phyloP scores from a whole-genome alignment of 1,284 basidiomycete genomes.

The Peniophora sp. region DNA sequence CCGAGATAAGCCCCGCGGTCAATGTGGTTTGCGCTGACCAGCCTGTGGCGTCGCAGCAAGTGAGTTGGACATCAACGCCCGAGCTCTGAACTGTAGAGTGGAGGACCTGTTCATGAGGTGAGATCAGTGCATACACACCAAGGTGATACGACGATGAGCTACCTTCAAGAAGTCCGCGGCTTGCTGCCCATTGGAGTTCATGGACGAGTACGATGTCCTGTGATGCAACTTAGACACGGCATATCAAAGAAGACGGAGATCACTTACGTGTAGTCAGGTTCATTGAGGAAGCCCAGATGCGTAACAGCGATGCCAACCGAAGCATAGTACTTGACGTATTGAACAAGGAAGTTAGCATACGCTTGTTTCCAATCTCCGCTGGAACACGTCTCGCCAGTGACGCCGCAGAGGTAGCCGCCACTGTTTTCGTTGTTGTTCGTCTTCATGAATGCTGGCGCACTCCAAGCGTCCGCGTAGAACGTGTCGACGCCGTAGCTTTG shows the following conservation, averaged over 20 bases:
- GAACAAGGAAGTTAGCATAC: conserved; percentile 17
- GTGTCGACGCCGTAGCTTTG: conserved; percentile 16
- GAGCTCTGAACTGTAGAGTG: conserved; percentile 12
- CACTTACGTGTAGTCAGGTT: conserved; percentile 15
- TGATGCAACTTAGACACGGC: not conserved
- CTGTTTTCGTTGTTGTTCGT: conserved; percentile 7
- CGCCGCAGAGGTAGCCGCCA: conserved; percentile 17
- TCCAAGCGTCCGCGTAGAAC: conserved; percentile 17
- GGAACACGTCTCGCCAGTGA: conserved; percentile 14
- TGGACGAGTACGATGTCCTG: conserved; percentile 17
- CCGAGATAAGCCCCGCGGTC: conserved; percentile 11
- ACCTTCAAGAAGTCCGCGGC: conserved; percentile 17
- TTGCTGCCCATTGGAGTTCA: conserved; percentile 15
- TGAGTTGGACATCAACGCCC: conserved; percentile 9
- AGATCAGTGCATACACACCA: too few species aligned
- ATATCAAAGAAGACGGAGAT: not conserved
- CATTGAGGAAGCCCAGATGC: conserved; percentile 17
- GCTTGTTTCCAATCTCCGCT: conserved; percentile 18
- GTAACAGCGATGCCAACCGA: conserved; percentile 10
- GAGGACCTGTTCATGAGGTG: conserved; percentile 8
- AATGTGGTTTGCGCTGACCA: conserved; percentile 15
- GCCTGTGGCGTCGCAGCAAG: conserved; percentile 17
- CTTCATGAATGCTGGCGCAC: conserved; percentile 18
- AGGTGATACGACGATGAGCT: too few species aligned
- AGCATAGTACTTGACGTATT: conserved; percentile 17